Evolutionary conservation across 495 filamentous ascomycete species (phyloP), one percentile per base, ranked within the genome.

Genomic region (Daldinia grandis): DNA sequence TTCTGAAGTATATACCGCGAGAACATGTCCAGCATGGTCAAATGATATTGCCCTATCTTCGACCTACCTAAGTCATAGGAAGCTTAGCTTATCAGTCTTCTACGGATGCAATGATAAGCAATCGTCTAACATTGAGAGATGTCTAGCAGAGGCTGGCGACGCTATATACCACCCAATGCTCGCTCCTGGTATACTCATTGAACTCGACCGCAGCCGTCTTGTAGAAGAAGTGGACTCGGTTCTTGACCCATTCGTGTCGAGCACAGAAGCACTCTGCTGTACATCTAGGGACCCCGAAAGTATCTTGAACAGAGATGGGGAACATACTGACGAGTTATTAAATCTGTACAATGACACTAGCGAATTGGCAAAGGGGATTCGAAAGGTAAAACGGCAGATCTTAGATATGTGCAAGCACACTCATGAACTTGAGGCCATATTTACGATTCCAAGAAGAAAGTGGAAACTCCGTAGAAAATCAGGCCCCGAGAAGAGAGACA

Each of bases 31-130:
- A 0, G 30, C 30, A 33, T 65, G 61, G 56, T 10, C 27, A 35
- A 8, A 54, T 15, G 62, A 66, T 30, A 58, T 71, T 37, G 68
- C 62, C 9, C 7, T 71, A 4, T 71, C 68, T 0, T 71, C 68
- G 10, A 66, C 58, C 19, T 66, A 71, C 27, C 15, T 71, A 15
- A 9, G 17, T n/a, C 50, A 58, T 8, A 66, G 27, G 33, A 66
- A 8, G 2, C 12, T 71, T 5, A 66, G n/a, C n/a, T 8, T 71
- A 1, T 58, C 57, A 4, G 51, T 71, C 17, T 71, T 71, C 58
- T 71, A 66, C 25, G 68, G 68, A 8, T 71, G 68, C 14, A 66
- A 28, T 25, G 40, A 58, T 14, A 14, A 35, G 1, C 68, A 71
- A 21, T 57, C 58, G 12, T 42, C 15, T 3, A 14, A 51, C 1